Evolutionary conservation across 2,329 filamentous ascomycete genomes (phyloP).

Genomic region (Chalara sp.): DNA sequence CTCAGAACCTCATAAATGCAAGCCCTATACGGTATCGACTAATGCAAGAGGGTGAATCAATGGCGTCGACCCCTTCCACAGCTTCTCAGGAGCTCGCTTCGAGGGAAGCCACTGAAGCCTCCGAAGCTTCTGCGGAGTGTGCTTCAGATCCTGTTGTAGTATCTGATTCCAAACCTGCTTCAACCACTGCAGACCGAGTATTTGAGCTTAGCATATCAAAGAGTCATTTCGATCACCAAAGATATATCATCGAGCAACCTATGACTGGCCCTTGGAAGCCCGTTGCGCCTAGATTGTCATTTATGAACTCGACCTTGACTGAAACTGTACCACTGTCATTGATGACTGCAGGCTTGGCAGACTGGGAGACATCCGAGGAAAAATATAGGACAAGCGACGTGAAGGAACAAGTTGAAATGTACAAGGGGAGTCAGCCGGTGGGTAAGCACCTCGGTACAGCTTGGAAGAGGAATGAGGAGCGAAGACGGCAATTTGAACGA

Average conservation of each 20-base stretch:
- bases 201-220: constrained; percentile 19
- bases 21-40: constrained; percentile 24
- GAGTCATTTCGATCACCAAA: constrained; percentile 14
- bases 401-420: background rate
- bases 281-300: constrained; percentile 7
- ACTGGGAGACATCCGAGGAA: constrained; percentile 24
- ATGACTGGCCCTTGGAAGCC: constrained; percentile 23
- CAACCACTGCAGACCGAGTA: constrained; percentile 4
- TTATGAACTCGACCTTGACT: constrained; percentile 17
- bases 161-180: background rate
- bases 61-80: background rate
- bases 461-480: too few species aligned
- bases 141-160: too few species aligned
- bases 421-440: background rate
- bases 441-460: background rate
- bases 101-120: background rate
- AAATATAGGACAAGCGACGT: constrained; percentile 1
- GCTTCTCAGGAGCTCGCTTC: background rate
- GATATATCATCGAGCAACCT: constrained; percentile 17
- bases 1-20: constrained; percentile 13
- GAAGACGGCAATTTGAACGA: too few species aligned
- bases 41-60: constrained; percentile 5
- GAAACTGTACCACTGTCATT: constrained; percentile 13
- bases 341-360: constrained; percentile 17
- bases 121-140: background rate